A percentile compares a stretch with the other conserved stretches of the same genome.
These are phyloP conservation scores for Cicer judaicum DNA, from an alignment of 306 rosid species.

Conservation along the genomic window DNA sequence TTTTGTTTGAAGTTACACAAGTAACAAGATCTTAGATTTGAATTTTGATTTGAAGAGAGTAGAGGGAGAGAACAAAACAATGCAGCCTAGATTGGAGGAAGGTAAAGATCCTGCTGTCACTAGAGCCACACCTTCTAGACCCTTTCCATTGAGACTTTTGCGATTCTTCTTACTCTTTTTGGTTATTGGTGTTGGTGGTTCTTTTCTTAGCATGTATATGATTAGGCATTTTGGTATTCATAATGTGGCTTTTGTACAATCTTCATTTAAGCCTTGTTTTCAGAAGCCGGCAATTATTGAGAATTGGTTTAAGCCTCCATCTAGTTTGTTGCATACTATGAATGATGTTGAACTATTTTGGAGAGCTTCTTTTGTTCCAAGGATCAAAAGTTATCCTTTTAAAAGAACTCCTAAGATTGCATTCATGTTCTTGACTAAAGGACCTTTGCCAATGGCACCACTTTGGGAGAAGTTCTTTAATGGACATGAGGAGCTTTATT, in stretches of 20 bases:
- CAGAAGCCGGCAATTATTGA: conserved; percentile 57
- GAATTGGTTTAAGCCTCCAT: conserved; percentile 74
- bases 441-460: conserved; percentile 92
- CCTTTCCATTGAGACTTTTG: conserved; percentile 70
- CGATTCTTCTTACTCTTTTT: conserved; percentile 74
- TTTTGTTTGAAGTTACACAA: conserved; percentile 42
- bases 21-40: conserved; percentile 46
- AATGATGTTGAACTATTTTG: conserved; percentile 82
- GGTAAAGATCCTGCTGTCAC: conserved; percentile 68
- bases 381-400: conserved; percentile 69
- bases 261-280: conserved; percentile 63
- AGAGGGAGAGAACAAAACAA: conserved; percentile 38
- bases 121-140: conserved; percentile 62
- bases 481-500: conserved; percentile 68
- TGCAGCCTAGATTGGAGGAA: conserved; percentile 81
- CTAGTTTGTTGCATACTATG: conserved; percentile 72
- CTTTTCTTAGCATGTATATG: conserved; percentile 76
- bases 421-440: conserved; percentile 97
- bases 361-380: conserved; percentile 78
- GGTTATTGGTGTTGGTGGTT: conserved; percentile 72
- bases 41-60: conserved; percentile 30
- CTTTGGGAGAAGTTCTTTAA: conserved; percentile 90
- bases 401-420: conserved; percentile 88
- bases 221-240: conserved; percentile 68
- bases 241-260: conserved; percentile 54